phyloP scores from a whole-genome alignment of 495 filamentous ascomycete species.

The Articulospora tetracladia region DNA sequence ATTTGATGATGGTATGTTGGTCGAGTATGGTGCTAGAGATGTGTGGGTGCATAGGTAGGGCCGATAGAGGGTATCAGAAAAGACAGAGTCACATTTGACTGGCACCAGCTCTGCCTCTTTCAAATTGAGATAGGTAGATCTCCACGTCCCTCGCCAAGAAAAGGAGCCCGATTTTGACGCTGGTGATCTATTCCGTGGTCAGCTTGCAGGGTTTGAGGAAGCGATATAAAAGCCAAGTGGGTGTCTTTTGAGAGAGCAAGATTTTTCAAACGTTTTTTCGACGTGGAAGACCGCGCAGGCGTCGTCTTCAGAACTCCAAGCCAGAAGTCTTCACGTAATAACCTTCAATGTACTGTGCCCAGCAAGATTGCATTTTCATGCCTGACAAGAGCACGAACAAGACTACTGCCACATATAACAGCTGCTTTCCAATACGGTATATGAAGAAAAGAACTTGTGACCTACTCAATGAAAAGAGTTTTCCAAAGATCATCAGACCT shows the following conservation, averaged over 20 bases:
- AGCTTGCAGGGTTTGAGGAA: neutral
- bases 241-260: no score
- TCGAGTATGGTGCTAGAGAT: slow-evolving; percentile 57
- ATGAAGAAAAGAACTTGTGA: slow-evolving; percentile 24
- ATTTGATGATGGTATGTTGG: slow-evolving; percentile 69
- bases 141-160: slow-evolving; percentile 84
- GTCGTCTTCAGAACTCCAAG: no score
- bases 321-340: no score
- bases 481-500: slow-evolving; percentile 91
- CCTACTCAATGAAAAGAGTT: slow-evolving; percentile 79
- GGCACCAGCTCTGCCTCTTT: slow-evolving; percentile 40
- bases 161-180: slow-evolving; percentile 39
- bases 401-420: neutral
- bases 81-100: slow-evolving; percentile 75
- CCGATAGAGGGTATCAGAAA: slow-evolving; percentile 85
- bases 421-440: neutral
- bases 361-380: no score
- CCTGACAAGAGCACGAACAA: neutral
- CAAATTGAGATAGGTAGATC: slow-evolving; percentile 70
- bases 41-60: slow-evolving; percentile 89
- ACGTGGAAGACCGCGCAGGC: no score
- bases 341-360: no score
- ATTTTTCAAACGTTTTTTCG: no score
- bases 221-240: neutral
- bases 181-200: slow-evolving; percentile 12